Percentiles rank a stretch among this genome's conserved stretches.
These are phyloP conservation scores for Fusarium xylarioides DNA, from an alignment of 2,329 filamentous ascomycete species.

Conservation along the genomic window DNA sequence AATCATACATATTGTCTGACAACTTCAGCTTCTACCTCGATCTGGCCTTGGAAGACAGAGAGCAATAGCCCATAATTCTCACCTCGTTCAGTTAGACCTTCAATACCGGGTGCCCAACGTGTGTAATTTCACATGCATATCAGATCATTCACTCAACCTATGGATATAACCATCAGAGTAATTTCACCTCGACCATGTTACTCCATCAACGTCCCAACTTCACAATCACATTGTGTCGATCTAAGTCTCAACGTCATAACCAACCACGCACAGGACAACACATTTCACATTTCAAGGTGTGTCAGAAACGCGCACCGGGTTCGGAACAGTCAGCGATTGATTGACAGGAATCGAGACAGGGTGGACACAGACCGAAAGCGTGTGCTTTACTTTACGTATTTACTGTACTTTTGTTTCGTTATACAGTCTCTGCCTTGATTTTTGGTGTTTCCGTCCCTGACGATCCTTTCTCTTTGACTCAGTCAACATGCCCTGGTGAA, in stretches of 20 bases:
- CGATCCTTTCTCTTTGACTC: slow-evolving; percentile 31
- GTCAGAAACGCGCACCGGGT: neutral
- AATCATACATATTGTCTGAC: too few relatives aligned
- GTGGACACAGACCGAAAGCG: slow-evolving; percentile 4
- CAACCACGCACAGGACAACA: neutral
- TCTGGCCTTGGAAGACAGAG: neutral
- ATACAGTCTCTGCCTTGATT: slow-evolving; percentile 22
- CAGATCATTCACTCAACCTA: neutral
- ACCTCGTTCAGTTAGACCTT: neutral
- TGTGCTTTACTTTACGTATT: neutral
- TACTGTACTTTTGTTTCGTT: neutral
- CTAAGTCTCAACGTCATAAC: slow-evolving; percentile 4
- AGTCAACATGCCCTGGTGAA: slow-evolving; percentile 26
- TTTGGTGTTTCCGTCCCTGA: slow-evolving; percentile 37
- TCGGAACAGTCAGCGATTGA: slow-evolving; percentile 4
- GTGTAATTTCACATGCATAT: neutral
- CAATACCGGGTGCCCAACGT: neutral
- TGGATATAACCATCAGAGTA: neutral
- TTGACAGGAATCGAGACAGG: slow-evolving; percentile 4
- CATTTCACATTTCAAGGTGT: slow-evolving; percentile 1
- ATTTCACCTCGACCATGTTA: neutral
- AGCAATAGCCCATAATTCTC: neutral
- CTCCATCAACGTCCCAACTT: neutral
- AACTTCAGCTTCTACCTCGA: neutral
- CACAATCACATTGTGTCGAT: slow-evolving; percentile 2